Percentiles rank a stretch among this genome's conserved stretches.
These are phyloP conservation scores for Marasmius fiardii DNA, from an alignment of 1,284 basidiomycete species.

Conservation along the genomic window DNA sequence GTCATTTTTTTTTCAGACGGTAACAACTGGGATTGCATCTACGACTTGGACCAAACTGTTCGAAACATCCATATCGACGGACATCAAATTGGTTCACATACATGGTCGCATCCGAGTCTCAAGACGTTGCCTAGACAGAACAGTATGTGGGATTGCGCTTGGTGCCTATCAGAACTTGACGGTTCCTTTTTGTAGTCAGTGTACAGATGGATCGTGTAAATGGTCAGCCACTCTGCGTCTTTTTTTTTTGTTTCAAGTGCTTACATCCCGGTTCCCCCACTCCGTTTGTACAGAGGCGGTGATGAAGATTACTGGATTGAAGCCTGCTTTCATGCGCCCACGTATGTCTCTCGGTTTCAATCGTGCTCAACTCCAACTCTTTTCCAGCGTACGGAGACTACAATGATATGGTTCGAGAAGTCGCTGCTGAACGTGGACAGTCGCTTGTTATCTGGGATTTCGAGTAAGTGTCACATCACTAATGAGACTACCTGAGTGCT, in stretches of 20 bases:
- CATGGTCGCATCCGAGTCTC: background rate
- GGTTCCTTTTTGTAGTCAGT: background rate
- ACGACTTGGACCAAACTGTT: background rate
- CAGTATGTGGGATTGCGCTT: background rate
- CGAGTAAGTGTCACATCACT: background rate
- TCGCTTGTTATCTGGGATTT: background rate
- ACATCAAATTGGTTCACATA: constrained; percentile 2
- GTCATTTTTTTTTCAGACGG: background rate
- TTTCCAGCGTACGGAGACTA: background rate
- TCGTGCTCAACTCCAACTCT: background rate
- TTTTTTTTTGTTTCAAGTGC: background rate
- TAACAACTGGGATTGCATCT: constrained; percentile 5
- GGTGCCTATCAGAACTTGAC: background rate
- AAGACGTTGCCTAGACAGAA: background rate
- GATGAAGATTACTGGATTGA: background rate
- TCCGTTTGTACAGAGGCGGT: background rate
- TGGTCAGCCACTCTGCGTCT: background rate
- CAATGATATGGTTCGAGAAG: background rate
- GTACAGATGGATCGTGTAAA: background rate
- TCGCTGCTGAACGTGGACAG: background rate
- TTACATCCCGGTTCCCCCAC: background rate
- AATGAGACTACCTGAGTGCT: background rate
- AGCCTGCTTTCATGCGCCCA: background rate
- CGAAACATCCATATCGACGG: background rate
- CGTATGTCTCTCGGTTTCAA: background rate